A percentile compares a stretch with the other conserved stretches of the same genome.
phyloP scores from a whole-genome alignment of 2,329 filamentous ascomycete species.

The Fusarium solani-melongenae region DNA sequence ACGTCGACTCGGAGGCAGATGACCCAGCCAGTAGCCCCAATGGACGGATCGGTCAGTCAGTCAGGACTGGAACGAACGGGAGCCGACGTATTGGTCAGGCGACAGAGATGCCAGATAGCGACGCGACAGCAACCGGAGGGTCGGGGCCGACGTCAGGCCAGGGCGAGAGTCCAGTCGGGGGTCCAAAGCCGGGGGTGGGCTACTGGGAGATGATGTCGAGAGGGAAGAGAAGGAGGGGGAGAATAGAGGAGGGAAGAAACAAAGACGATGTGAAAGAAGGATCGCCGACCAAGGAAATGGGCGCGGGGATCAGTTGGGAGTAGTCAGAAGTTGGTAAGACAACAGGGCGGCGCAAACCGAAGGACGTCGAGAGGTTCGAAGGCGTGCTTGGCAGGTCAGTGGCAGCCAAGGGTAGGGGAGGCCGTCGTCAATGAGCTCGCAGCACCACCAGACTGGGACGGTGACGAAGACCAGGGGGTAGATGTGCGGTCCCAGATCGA shows the following conservation, averaged over 20 bases:
- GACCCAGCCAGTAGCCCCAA: slow-evolving; percentile 31
- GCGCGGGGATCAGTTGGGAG: slow-evolving; percentile 26
- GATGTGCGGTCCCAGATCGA: slow-evolving; percentile 29
- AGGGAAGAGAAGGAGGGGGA: background rate
- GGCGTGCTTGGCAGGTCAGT: slow-evolving; percentile 28
- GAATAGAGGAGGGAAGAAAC: slow-evolving; percentile 9
- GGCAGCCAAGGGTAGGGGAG: slow-evolving; percentile 10
- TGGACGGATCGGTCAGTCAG: slow-evolving; percentile 25
- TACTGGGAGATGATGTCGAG: background rate
- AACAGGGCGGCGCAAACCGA: slow-evolving; percentile 19
- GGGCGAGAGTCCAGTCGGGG: slow-evolving; percentile 8
- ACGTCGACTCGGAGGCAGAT: slow-evolving; percentile 36
- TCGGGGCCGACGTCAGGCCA: slow-evolving; percentile 33
- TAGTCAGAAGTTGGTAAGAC: slow-evolving; percentile 34
- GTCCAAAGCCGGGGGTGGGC: background rate
- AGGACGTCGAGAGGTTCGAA: slow-evolving; percentile 22
- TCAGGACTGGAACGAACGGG: slow-evolving; percentile 27
- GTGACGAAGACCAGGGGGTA: slow-evolving; percentile 27
- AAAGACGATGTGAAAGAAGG: slow-evolving; percentile 12
- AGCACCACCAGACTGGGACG: slow-evolving; percentile 36
- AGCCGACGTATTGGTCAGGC: slow-evolving; percentile 36
- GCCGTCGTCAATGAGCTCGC: slow-evolving; percentile 25
- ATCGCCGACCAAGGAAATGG: slow-evolving; percentile 24
- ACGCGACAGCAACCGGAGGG: slow-evolving; percentile 35
- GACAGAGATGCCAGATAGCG: slow-evolving; percentile 32